These are phyloP conservation scores for Jaltomata sinuosa DNA, from an alignment of 257 asterid genomes.

Conservation along the genomic window DNA sequence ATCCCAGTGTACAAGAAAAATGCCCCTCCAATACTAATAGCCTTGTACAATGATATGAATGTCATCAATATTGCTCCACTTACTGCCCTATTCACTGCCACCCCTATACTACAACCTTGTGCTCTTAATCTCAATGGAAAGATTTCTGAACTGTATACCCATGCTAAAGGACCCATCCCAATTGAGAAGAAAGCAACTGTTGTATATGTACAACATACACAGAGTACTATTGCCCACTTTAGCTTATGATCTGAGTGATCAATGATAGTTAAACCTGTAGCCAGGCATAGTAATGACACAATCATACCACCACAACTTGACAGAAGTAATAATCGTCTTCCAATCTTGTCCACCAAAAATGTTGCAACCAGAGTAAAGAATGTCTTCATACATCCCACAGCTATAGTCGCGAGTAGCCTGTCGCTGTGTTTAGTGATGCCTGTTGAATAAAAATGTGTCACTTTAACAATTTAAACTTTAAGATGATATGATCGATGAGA, in stretches of 20 bases:
- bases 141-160: slow-evolving; percentile 22
- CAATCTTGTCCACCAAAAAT: slow-evolving; percentile 36
- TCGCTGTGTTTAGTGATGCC: slow-evolving; percentile 9
- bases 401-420: slow-evolving; percentile 40
- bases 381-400: slow-evolving; percentile 45
- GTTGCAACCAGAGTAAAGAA: slow-evolving; percentile 46
- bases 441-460: background rate
- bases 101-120: slow-evolving; percentile 1
- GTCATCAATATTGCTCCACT: slow-evolving; percentile 11
- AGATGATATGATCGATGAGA: background rate
- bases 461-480: background rate
- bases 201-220: background rate
- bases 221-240: background rate
- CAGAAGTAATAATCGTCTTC: slow-evolving; percentile 48
- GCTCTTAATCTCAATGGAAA: slow-evolving; percentile 6
- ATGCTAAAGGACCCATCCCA: slow-evolving; percentile 35
- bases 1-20: background rate
- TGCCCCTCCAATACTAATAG: slow-evolving; percentile 3
- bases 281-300: slow-evolving; percentile 19
- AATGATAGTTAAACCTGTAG: slow-evolving; percentile 29
- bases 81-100: background rate
- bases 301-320: slow-evolving; percentile 44
- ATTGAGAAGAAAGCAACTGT: slow-evolving; percentile 29
- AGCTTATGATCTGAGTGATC: slow-evolving; percentile 11
- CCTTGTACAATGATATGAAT: background rate